These are phyloP conservation scores for Drosera spatulata DNA, from an alignment of 179 eudicot genomes.

Conservation along the genomic window DNA sequence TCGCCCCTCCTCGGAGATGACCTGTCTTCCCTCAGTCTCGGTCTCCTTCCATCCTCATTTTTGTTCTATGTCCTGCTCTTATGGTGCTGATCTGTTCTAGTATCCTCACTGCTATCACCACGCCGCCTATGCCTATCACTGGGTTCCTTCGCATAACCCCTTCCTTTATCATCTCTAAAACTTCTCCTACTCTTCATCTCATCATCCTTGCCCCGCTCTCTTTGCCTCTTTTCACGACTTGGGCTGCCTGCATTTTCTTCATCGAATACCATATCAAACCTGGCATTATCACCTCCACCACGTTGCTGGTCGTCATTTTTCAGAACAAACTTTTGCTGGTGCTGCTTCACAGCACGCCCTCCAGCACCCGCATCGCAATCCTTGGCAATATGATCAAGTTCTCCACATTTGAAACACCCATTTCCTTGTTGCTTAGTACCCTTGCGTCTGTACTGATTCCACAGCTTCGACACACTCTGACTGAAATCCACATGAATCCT, in stretches of 20 bases:
- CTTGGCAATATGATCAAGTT: slow-evolving; percentile 77
- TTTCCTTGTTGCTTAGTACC: slow-evolving; percentile 40
- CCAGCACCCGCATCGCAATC: slow-evolving; percentile 40
- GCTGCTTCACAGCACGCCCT: slow-evolving; percentile 23
- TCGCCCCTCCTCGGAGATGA: slow-evolving; percentile 1
- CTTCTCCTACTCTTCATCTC: slow-evolving; percentile 19
- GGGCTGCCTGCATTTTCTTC: slow-evolving; percentile 48
- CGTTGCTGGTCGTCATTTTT: slow-evolving; percentile 63
- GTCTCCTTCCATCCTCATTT: slow-evolving; percentile 3
- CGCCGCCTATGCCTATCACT: slow-evolving; percentile 20
- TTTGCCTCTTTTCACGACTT: slow-evolving; percentile 15
- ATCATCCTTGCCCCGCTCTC: slow-evolving; percentile 22
- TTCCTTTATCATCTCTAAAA: slow-evolving; percentile 12
- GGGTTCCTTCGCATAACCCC: slow-evolving; percentile 21
- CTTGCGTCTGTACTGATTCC: slow-evolving; percentile 79
- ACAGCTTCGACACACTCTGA: slow-evolving; percentile 91
- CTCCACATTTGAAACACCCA: slow-evolving; percentile 94
- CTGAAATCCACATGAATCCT: slow-evolving; percentile 97
- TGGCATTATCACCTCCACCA: slow-evolving; percentile 55
- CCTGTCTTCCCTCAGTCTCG: slow-evolving; percentile 1
- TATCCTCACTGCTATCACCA: slow-evolving; percentile 3
- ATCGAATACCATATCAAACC: slow-evolving; percentile 95
- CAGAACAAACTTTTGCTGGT: slow-evolving; percentile 41
- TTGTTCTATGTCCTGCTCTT: slow-evolving; percentile 4
- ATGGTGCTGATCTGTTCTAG: slow-evolving; percentile 8